A percentile compares a stretch with the other conserved stretches of the same genome.
These are phyloP conservation scores for Penicillium atrosanguineum DNA, from an alignment of 495 filamentous ascomycete genomes.

Conservation along the genomic window DNA sequence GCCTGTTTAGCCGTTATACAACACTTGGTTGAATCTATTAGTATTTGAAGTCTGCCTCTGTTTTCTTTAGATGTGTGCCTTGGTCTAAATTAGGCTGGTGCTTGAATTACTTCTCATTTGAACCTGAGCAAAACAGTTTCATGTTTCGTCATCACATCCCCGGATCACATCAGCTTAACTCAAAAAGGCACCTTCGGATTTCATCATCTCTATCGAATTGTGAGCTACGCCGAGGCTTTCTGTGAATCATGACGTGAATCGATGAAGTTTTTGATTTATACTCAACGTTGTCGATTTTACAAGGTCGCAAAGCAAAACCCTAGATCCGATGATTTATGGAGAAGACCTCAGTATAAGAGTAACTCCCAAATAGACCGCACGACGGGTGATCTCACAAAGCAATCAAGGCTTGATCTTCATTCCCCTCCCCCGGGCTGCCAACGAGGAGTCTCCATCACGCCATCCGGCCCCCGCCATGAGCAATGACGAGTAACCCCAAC, in stretches of 20 bases:
- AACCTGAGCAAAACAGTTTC: slow-evolving; percentile 4
- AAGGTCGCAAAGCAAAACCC: no score
- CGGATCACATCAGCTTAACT: slow-evolving; percentile 25
- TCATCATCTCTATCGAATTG: no score
- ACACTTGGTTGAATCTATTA: no score
- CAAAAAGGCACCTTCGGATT: slow-evolving; percentile 14
- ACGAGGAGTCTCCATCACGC: slow-evolving; percentile 28
- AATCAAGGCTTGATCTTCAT: slow-evolving; percentile 4
- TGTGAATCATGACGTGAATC: no score
- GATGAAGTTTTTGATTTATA: no score
- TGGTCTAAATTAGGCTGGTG: no score
- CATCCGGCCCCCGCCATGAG: slow-evolving; percentile 40
- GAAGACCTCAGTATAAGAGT: not conserved
- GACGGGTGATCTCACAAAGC: not conserved
- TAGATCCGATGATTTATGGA: not conserved
- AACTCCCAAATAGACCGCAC: not conserved
- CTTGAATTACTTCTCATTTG: not conserved
- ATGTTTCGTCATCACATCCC: slow-evolving; percentile 23
- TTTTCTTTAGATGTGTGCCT: no score
- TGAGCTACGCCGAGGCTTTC: no score
- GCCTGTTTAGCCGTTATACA: no score
- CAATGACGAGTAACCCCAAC: slow-evolving; percentile 20
- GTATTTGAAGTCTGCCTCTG: no score
- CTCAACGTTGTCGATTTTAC: no score
- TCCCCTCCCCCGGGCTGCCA: slow-evolving; percentile 3